Evolutionary conservation across 257 asterid genomes (phyloP).

Genomic region (Linderniella brevidens): DNA sequence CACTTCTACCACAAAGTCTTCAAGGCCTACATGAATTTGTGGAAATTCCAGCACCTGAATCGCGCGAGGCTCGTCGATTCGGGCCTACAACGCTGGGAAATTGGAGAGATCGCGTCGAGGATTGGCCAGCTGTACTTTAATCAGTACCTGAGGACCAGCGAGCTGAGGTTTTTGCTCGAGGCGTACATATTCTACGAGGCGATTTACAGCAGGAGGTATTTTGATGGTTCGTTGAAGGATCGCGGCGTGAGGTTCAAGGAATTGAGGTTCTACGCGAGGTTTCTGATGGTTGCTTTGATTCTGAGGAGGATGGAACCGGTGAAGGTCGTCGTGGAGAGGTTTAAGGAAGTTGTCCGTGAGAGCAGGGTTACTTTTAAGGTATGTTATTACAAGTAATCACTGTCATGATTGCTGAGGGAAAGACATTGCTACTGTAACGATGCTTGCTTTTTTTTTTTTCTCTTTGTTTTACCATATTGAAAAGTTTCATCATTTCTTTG

Average conservation of each 20-base stretch:
- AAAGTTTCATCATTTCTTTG: too few relatives aligned
- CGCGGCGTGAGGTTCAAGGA: slow-evolving; percentile 88
- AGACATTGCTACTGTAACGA: too few relatives aligned
- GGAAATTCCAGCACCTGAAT: slow-evolving; percentile 91
- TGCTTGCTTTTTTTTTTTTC: too few relatives aligned
- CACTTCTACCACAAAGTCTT: slow-evolving; percentile 76
- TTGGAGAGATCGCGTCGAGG: slow-evolving; percentile 98
- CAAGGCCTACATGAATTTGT: slow-evolving; percentile 66
- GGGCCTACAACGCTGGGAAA: slow-evolving; percentile 91
- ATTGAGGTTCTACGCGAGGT: slow-evolving; percentile 83
- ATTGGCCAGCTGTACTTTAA: slow-evolving; percentile 81
- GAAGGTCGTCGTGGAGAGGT: slow-evolving; percentile 48
- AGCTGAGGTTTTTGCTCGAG: slow-evolving; percentile 76
- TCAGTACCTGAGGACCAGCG: slow-evolving; percentile 92
- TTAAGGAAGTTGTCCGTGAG: slow-evolving; percentile 67
- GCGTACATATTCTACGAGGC: slow-evolving; percentile 91
- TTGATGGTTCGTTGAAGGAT: slow-evolving; percentile 62
- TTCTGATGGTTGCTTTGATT: slow-evolving; percentile 73
- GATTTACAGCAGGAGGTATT: slow-evolving; percentile 58
- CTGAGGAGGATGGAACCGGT: slow-evolving; percentile 70
- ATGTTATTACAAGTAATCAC: neutral
- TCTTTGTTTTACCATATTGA: neutral
- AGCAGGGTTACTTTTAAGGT: slow-evolving; percentile 76
- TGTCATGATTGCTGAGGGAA: neutral
- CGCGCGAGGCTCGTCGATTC: slow-evolving; percentile 48